Evolutionary conservation across 2,329 filamentous ascomycete genomes (phyloP).

Genomic region (Cucurbitaria berberidis): DNA sequence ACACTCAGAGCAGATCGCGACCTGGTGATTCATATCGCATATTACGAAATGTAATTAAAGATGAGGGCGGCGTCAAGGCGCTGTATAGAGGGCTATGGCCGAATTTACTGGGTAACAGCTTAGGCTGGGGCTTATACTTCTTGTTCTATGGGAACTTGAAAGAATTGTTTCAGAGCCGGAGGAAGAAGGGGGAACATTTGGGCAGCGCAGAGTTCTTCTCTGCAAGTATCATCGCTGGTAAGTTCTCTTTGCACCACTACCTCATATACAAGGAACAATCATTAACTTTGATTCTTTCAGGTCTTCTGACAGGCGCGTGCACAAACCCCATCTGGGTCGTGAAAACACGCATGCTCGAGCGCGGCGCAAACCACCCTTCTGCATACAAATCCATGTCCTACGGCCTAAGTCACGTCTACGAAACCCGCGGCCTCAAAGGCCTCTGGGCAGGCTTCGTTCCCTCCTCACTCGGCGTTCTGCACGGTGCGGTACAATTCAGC

Average conservation of each 20-base stretch:
- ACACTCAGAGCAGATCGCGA: constrained; percentile 49
- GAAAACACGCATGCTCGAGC: constrained; percentile 95
- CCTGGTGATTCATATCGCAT: constrained; percentile 62
- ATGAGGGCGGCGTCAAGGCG: constrained; percentile 67
- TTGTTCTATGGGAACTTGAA: constrained; percentile 71
- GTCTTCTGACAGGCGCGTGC: constrained; percentile 76
- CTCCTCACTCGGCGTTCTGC: constrained; percentile 82
- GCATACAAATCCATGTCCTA: constrained; percentile 81
- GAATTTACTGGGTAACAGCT: constrained; percentile 88
- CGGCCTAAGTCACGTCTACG: constrained; percentile 71
- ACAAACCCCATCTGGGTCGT: constrained; percentile 99
- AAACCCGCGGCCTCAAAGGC: constrained; percentile 74
- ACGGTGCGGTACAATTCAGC: constrained; percentile 94
- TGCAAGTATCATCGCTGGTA: constrained; percentile 69
- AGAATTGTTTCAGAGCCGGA: constrained; percentile 55
- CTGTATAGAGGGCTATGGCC: constrained; percentile 90
- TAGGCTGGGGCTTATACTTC: constrained; percentile 93
- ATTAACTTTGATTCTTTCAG: constrained; percentile 46
- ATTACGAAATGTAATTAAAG: constrained; percentile 57
- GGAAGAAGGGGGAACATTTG: constrained; percentile 53
- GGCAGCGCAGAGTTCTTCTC: constrained; percentile 77
- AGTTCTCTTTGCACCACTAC: constrained; percentile 8
- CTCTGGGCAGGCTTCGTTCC: constrained; percentile 89
- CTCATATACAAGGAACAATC: background rate
- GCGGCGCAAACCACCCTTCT: constrained; percentile 72